Conservation (phyloP, 257 asterid genomes). For the Solanum microdontum region DNA sequence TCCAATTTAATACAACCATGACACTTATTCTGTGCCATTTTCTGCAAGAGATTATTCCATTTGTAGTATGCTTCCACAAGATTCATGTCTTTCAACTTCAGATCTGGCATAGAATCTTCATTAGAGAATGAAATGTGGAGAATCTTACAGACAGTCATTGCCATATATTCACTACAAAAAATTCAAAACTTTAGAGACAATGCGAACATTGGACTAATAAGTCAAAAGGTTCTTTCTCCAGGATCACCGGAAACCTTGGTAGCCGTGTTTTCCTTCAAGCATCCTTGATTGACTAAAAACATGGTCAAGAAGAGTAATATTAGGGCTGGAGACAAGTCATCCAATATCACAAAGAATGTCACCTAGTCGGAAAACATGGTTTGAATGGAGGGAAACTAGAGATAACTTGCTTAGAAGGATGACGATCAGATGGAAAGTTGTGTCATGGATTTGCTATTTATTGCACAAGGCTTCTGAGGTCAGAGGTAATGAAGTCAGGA, state of each 20-base stretch:
- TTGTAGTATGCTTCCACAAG: slow-evolving; percentile 55
- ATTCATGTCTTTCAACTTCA: slow-evolving; percentile 65
- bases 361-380: neutral
- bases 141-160: neutral
- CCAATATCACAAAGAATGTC: neutral
- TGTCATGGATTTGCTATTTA: neutral
- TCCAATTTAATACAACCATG: slow-evolving; percentile 81
- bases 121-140: neutral
- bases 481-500: neutral
- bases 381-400: neutral
- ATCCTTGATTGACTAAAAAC: neutral
- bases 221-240: neutral
- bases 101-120: slow-evolving; percentile 40
- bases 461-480: neutral
- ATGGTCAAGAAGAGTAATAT: neutral
- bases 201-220: neutral
- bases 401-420: neutral
- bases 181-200: neutral
- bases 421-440: neutral
- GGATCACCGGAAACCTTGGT: neutral
- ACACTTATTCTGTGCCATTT: slow-evolving; percentile 84
- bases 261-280: neutral
- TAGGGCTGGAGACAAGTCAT: neutral
- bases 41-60: slow-evolving; percentile 64
- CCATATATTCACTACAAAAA: neutral